Base-by-base conservation (phyloP, 1,284 basidiomycete genomes). In the Ustilago curta region DNA sequence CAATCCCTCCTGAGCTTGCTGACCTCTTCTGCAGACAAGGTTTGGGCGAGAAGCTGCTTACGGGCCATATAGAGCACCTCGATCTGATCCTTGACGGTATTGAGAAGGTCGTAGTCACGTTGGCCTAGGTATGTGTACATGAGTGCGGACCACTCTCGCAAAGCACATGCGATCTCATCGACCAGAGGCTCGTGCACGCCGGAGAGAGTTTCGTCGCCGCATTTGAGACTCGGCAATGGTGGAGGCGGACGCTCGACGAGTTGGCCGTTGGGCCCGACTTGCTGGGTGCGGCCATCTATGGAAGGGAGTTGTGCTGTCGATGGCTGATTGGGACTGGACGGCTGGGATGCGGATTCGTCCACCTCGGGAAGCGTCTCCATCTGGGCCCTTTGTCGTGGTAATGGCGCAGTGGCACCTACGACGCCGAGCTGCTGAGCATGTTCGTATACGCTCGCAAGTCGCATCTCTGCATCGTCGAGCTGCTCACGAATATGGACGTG, bases 161-260 rank as follows among this genome's bases (percentile, higher is more conserved):
- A 87, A 0, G 96, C 95, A 21, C 94, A 96, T 0, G 96, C 93
- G 77, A 99, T 97, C 87, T 99, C 96, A 86, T 99, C 96, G 56
- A 98, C 90, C 80, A 98, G 91, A 1, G 95, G 96, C 83, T 97
- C 95, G 31, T 54, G 42, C 6, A 51, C 59, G n/a, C 80, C 80
- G 23, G 74, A 71, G 8, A 51, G 19, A 5, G 81, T 83, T 48
- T 78, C 81, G 47, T 83, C 81, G 40, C 78, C 76, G 45, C 76
- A 77, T 70, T 95, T 95, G 54, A 98, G 89, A 12, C 92, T 93
- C 2, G 96, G 95, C 51, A 97, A 89, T 2, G 95, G 95, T 3
- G 95, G 95, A 8, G 93, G 88, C 3, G 92, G 92, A 21, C 65
- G 66, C n/a, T 76, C 53, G 4, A 71, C 63, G n/a, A 68, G 29